Conservation (phyloP, 176 grass and related monocot genomes). For the Juncus inflexus region DNA sequence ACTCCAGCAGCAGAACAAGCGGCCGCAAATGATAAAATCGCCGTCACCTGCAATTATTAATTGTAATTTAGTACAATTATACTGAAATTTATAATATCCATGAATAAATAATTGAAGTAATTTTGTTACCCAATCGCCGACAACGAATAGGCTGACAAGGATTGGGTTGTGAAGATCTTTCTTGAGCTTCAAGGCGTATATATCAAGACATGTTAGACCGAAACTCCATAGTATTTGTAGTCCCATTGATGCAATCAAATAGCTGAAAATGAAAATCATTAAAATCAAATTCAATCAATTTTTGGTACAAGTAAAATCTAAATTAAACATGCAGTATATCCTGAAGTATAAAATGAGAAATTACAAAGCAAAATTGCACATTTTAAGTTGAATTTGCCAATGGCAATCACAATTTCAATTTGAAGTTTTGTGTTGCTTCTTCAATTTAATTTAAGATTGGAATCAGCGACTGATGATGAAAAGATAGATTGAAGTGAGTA, state of each 20-base stretch:
- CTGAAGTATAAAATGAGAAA: too few relatives aligned
- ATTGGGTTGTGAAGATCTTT: constrained; percentile 65
- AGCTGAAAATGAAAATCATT: constrained; percentile 41
- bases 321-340: too few relatives aligned
- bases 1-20: constrained; percentile 77
- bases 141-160: constrained; percentile 80
- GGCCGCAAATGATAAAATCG: constrained; percentile 69
- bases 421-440: too few relatives aligned
- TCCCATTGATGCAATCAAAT: constrained; percentile 88
- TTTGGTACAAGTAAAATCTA: not conserved
- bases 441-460: too few relatives aligned
- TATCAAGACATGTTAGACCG: constrained; percentile 79
- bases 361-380: too few relatives aligned
- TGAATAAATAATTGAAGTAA: not conserved
- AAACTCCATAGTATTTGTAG: constrained; percentile 85
- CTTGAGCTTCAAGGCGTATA: constrained; percentile 53
- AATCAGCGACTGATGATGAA: too few relatives aligned
- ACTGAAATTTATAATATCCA: not conserved
- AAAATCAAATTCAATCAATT: constrained; percentile 11
- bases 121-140: constrained; percentile 82
- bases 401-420: too few relatives aligned
- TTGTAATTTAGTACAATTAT: not conserved
- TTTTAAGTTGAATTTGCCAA: too few relatives aligned
- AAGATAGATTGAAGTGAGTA: constrained; percentile 24
- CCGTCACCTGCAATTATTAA: constrained; percentile 49